A percentile compares a stretch with the other conserved stretches of the same genome.
These are phyloP conservation scores for Acephala macrosclerotiorum DNA, from an alignment of 2,329 filamentous ascomycete genomes.

Conservation along the genomic window DNA sequence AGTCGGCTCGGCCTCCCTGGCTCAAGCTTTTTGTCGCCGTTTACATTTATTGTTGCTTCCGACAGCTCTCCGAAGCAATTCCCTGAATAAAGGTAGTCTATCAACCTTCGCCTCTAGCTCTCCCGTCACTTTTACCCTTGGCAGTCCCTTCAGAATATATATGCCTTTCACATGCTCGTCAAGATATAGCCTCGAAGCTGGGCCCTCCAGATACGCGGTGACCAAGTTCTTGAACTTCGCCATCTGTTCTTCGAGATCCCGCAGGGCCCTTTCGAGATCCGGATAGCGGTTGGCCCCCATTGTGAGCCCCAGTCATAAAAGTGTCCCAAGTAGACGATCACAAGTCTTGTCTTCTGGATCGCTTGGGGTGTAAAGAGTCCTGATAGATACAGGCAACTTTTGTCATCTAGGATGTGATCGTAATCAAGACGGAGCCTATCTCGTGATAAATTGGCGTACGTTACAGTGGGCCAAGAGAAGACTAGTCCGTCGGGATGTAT, in stretches of 20 bases:
- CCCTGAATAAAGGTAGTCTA: too few relatives aligned
- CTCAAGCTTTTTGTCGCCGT: too few relatives aligned
- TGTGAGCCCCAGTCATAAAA: background rate
- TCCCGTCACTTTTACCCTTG: too few relatives aligned
- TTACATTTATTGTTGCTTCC: too few relatives aligned
- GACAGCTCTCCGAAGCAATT: too few relatives aligned
- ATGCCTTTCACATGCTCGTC: background rate
- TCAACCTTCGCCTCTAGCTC: too few relatives aligned
- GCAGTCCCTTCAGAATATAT: background rate
- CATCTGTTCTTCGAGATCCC: background rate
- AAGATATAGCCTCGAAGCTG: background rate
- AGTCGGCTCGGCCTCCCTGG: too few relatives aligned
- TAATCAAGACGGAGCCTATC: background rate
- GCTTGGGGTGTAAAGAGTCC: background rate
- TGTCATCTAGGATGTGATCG: too few relatives aligned
- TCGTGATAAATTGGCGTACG: background rate
- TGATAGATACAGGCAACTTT: background rate
- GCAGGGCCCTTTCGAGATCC: too few relatives aligned
- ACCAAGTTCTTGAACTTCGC: background rate
- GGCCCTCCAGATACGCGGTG: background rate
- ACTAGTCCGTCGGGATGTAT: too few relatives aligned
- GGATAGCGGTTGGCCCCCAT: too few relatives aligned
- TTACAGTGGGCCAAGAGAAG: background rate
- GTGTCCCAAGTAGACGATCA: background rate
- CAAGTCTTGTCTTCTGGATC: background rate